Conservation (phyloP, 805 yeast genomes). For the Aciculoconidium aculeatum region DNA sequence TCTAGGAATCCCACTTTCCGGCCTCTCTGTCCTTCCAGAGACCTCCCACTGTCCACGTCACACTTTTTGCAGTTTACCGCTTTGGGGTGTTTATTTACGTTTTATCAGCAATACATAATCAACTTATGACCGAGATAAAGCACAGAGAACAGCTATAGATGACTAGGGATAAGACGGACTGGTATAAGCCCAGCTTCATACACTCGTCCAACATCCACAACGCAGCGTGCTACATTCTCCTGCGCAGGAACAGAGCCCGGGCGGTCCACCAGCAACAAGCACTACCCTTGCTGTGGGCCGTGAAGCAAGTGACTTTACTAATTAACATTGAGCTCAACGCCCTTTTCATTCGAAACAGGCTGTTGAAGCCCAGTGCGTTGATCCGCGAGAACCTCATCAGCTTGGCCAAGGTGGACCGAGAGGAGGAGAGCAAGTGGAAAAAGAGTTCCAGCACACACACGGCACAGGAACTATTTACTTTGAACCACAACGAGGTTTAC, state of each 20-base stretch:
- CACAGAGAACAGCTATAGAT: too few species aligned
- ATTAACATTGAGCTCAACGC: conserved; percentile 32
- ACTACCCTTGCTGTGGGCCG: too few species aligned
- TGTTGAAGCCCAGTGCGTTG: conserved; percentile 27
- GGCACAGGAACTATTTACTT: conserved; percentile 3
- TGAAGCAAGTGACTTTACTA: too few species aligned
- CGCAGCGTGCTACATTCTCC: too few species aligned
- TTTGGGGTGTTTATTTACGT: conserved; percentile 3
- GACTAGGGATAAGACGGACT: conserved; percentile 17
- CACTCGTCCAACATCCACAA: conserved; percentile 31
- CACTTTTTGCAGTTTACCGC: neutral
- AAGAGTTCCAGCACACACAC: conserved; percentile 3
- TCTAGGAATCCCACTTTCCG: too few species aligned
- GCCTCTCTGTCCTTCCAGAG: too few species aligned
- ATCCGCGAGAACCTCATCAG: conserved; percentile 29
- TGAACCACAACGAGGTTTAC: conserved; percentile 22
- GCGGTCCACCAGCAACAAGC: too few species aligned
- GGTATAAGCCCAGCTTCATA: conserved; percentile 32
- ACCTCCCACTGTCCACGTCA: too few species aligned
- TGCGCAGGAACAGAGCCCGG: too few species aligned
- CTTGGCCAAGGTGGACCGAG: conserved; percentile 13
- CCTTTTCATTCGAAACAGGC: conserved; percentile 23
- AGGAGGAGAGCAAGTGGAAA: conserved; percentile 2
- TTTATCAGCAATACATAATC: too few species aligned
- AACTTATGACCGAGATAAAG: too few species aligned